Evolutionary conservation across 306 rosid genomes (phyloP).

Genomic region (Bauhinia variegata): DNA sequence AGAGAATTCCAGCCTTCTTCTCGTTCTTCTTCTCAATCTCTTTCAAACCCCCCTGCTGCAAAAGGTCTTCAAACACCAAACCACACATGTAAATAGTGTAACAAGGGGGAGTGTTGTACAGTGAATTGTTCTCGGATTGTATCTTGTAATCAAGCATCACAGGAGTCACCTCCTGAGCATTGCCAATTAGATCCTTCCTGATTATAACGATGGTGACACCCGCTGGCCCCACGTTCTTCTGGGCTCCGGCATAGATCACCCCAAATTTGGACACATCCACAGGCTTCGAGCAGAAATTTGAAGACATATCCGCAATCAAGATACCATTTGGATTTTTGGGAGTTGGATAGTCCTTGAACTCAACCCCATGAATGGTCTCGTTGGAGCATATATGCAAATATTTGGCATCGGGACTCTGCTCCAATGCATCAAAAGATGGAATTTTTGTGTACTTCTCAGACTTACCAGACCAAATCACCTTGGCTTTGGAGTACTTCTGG

Average conservation of each 20-base stretch:
- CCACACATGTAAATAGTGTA: constrained; percentile 93
- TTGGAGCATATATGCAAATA: constrained; percentile 83
- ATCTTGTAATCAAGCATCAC: constrained; percentile 92
- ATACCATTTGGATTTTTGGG: constrained; percentile 52
- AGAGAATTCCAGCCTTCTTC: constrained; percentile 75
- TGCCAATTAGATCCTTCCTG: constrained; percentile 83
- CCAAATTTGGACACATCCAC: constrained; percentile 88
- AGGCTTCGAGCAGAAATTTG: constrained; percentile 93
- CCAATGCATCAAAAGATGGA: constrained; percentile 61
- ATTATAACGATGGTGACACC: constrained; percentile 92
- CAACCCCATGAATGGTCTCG: constrained; percentile 96
- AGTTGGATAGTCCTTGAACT: constrained; percentile 76
- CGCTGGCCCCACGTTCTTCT: constrained; percentile 95
- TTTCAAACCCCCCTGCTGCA: constrained; percentile 83
- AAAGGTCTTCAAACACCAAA: constrained; percentile 83
- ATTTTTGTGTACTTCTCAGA: constrained; percentile 80
- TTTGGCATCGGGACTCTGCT: constrained; percentile 64
- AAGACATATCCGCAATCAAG: constrained; percentile 89
- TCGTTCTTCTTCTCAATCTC: constrained; percentile 91
- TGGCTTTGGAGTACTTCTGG: constrained; percentile 69
- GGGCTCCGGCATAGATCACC: constrained; percentile 87
- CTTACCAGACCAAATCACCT: constrained; percentile 88
- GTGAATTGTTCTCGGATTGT: constrained; percentile 79
- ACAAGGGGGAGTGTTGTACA: constrained; percentile 94
- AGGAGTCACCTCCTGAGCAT: constrained; percentile 71